phyloP scores from a whole-genome alignment of 2,329 filamentous ascomycete genomes.

The Seiridium unicorne region DNA sequence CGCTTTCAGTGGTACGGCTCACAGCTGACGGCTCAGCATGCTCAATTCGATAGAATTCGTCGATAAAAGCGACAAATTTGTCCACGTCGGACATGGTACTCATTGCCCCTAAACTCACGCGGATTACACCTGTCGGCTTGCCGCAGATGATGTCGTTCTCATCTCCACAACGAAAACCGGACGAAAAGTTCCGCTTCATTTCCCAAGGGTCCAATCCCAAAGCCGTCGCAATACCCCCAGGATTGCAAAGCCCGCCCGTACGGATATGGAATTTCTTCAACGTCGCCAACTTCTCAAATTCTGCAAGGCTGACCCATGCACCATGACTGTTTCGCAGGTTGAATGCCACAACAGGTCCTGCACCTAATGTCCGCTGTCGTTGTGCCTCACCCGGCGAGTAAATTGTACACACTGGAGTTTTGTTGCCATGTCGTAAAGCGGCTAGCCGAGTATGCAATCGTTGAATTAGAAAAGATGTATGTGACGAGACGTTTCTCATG shows the following conservation, averaged over 20 bases:
- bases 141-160: slow-evolving; percentile 80
- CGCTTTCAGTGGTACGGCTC: not conserved
- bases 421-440: slow-evolving; percentile 68
- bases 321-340: slow-evolving; percentile 71
- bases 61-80: slow-evolving; percentile 68
- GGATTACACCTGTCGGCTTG: slow-evolving; percentile 84
- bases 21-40: not conserved
- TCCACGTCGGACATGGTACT: slow-evolving; percentile 75
- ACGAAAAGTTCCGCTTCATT: slow-evolving; percentile 79
- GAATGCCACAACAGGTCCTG: slow-evolving; percentile 80
- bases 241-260: slow-evolving; percentile 89
- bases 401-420: slow-evolving; percentile 60
- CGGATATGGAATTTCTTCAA: slow-evolving; percentile 80
- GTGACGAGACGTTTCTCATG: slow-evolving; percentile 67
- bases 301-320: slow-evolving; percentile 75
- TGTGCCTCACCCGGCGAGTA: slow-evolving; percentile 47
- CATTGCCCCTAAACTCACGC: slow-evolving; percentile 87
- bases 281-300: slow-evolving; percentile 83
- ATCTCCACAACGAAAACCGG: slow-evolving; percentile 79
- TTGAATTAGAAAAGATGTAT: slow-evolving; percentile 65
- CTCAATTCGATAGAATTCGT: slow-evolving; percentile 59
- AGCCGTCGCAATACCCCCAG: slow-evolving; percentile 75
- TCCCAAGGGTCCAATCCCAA: slow-evolving; percentile 78
- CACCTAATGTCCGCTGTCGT: slow-evolving; percentile 32
- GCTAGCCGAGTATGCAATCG: slow-evolving; percentile 58